phyloP scores from a whole-genome alignment of 176 grass and related monocot genomes.

The Triticum aestivum region IWGSC_CS_RefSeq_v2.1 NC_057803.1:461344870-461345369 shows the following conservation, averaged over 20 bases:
- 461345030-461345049: neutral
- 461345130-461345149: conserved; percentile 79
- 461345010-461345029: neutral
- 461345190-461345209: conserved; percentile 82
- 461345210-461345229: conserved; percentile 79
- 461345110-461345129: conserved; percentile 42
- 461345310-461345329: conserved; percentile 36
- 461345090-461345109: conserved; percentile 18
- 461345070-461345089: neutral
- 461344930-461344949: neutral
- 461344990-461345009: neutral
- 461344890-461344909: neutral
- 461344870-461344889: neutral
- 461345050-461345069: neutral
- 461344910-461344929: neutral
- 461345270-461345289: conserved; percentile 38
- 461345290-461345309: conserved; percentile 5
- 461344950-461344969: neutral
- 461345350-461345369: conserved; percentile 41
- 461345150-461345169: conserved; percentile 47
- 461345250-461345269: conserved; percentile 61
- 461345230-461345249: conserved; percentile 90
- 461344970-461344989: neutral
- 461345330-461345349: conserved; percentile 27
- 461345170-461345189: conserved; percentile 70